Evolutionary conservation across 2,329 filamentous ascomycete genomes (phyloP).

Genomic region (Pseudogymnoascus sp.): DNA sequence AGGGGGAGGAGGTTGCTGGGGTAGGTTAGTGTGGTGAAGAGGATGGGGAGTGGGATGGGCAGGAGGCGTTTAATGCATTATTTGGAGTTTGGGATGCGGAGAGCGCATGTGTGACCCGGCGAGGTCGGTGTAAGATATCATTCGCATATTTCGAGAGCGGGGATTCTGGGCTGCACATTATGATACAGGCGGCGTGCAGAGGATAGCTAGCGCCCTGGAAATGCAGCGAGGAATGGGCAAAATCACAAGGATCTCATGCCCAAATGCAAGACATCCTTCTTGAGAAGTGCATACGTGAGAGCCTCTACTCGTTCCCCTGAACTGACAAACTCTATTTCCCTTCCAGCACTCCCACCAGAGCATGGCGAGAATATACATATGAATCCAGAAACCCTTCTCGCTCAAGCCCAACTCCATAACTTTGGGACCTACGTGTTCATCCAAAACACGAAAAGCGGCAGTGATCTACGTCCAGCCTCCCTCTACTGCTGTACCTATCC

Average conservation of each 20-base stretch:
- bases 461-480: too few relatives aligned
- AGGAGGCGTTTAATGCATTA: not conserved
- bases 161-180: not conserved
- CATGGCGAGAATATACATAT: not conserved
- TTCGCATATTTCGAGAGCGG: not conserved
- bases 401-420: not conserved
- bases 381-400: not conserved
- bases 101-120: not conserved
- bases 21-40: conserved; percentile 13
- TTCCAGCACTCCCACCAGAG: not conserved
- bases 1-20: conserved; percentile 27
- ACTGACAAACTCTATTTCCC: not conserved
- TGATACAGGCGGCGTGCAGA: not conserved
- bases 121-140: not conserved
- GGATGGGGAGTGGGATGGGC: not conserved
- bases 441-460: too few relatives aligned
- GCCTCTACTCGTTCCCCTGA: not conserved
- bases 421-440: not conserved
- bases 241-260: not conserved
- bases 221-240: not conserved
- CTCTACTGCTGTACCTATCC: too few relatives aligned
- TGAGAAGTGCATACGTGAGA: not conserved
- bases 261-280: not conserved
- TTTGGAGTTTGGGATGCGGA: not conserved
- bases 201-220: not conserved